phyloP scores from a whole-genome alignment of 2,329 filamentous ascomycete genomes.

The Colletotrichum zoysiae region DNA sequence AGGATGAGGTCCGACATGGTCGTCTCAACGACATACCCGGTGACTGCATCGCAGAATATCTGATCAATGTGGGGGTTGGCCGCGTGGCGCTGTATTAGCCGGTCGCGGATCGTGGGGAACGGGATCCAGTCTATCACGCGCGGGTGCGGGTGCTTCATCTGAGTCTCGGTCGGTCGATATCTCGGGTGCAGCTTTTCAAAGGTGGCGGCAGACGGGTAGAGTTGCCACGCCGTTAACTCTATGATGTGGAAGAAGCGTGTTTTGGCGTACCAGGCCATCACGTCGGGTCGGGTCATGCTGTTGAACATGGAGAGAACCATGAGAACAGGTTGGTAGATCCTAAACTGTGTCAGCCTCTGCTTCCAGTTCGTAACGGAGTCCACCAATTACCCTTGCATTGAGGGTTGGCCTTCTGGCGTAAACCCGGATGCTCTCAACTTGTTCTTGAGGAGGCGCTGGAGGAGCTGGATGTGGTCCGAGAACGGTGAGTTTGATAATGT shows the following conservation, averaged over 20 bases:
- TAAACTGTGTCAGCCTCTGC: neutral
- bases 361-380: neutral
- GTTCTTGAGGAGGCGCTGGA: conserved; percentile 45
- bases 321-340: conserved; percentile 46
- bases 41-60: conserved; percentile 52
- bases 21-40: conserved; percentile 49
- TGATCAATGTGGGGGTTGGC: conserved; percentile 50
- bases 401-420: neutral
- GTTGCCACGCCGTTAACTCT: conserved; percentile 51
- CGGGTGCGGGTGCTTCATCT: conserved; percentile 46
- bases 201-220: conserved; percentile 47
- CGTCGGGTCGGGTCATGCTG: conserved; percentile 51
- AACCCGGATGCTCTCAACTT: conserved; percentile 44
- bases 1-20: conserved; percentile 48
- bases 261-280: conserved; percentile 57
- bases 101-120: conserved; percentile 48
- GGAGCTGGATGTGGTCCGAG: conserved; percentile 48
- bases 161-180: conserved; percentile 47
- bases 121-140: conserved; percentile 47
- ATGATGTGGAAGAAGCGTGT: conserved; percentile 52
- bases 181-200: conserved; percentile 47
- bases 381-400: conserved; percentile 17
- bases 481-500: conserved; percentile 48
- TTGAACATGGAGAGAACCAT: conserved; percentile 53
- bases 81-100: conserved; percentile 48